These are phyloP conservation scores for Fomitopsis betulina DNA, from an alignment of 1,284 basidiomycete species.

Conservation along the genomic window DNA sequence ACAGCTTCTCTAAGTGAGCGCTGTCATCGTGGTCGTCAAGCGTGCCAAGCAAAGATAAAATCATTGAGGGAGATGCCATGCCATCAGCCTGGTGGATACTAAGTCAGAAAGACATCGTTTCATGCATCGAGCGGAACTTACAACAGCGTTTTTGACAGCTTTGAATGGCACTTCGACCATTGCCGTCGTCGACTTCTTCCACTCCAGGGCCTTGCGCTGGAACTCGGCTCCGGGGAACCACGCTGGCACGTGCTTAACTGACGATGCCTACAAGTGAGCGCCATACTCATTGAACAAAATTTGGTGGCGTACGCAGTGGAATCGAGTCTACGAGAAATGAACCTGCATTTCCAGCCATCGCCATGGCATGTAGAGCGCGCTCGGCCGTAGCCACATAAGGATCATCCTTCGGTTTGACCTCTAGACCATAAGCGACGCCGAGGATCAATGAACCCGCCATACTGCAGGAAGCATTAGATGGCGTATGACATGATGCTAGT, in stretches of 20 bases:
- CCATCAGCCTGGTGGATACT: slow-evolving; percentile 16
- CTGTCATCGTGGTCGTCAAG: slow-evolving; percentile 14
- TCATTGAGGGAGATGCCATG: slow-evolving; percentile 17
- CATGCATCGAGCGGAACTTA: slow-evolving; percentile 4
- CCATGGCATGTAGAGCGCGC: slow-evolving; percentile 20
- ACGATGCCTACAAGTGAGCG: not conserved
- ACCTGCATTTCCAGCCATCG: slow-evolving; percentile 21
- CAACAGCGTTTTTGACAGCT: slow-evolving; percentile 25
- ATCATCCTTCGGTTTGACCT: slow-evolving; percentile 26
- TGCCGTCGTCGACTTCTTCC: slow-evolving; percentile 23
- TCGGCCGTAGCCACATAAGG: slow-evolving; percentile 26
- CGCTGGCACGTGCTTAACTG: slow-evolving; percentile 36
- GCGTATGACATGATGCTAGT: not conserved
- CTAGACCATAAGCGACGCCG: slow-evolving; percentile 24
- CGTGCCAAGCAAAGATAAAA: slow-evolving; percentile 14
- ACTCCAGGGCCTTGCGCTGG: slow-evolving; percentile 41
- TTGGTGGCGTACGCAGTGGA: slow-evolving; percentile 19
- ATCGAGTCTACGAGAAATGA: slow-evolving; percentile 24
- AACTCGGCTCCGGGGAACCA: slow-evolving; percentile 46
- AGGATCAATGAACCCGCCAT: slow-evolving; percentile 26
- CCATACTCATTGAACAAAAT: not conserved
- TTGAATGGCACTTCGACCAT: slow-evolving; percentile 32
- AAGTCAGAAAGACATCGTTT: not conserved
- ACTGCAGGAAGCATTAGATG: slow-evolving; percentile 11
- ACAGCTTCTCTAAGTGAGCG: slow-evolving; percentile 12